A percentile compares a stretch with the other conserved stretches of the same genome.
phyloP scores from a whole-genome alignment of 257 asterid species.

The Capsicum baccatum region DNA sequence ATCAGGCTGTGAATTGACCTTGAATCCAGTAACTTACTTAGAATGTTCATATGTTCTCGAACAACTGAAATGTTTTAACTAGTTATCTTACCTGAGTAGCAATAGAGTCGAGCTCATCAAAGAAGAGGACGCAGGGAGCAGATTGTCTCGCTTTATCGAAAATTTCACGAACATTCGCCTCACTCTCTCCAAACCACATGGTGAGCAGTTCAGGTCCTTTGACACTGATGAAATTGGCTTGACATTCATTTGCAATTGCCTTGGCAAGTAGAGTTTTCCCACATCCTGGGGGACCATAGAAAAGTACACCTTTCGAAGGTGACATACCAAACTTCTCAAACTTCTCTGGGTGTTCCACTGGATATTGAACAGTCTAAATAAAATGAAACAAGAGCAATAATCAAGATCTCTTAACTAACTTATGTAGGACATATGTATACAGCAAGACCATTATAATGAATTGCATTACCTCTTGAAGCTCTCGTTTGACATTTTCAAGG shows the following conservation, averaged over 20 bases:
- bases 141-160: constrained; percentile 68
- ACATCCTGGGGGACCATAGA: constrained; percentile 75
- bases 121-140: constrained; percentile 69
- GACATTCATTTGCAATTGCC: constrained; percentile 77
- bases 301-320: constrained; percentile 68
- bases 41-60: background rate
- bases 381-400: constrained; percentile 17
- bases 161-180: constrained; percentile 72
- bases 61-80: background rate
- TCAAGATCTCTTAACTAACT: background rate
- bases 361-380: constrained; percentile 68
- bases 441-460: constrained; percentile 4
- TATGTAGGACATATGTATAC: background rate
- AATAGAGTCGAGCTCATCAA: constrained; percentile 65
- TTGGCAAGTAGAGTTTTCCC: constrained; percentile 71
- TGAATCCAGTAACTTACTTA: background rate
- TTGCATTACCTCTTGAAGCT: constrained; percentile 54
- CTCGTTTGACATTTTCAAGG: constrained; percentile 56
- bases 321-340: constrained; percentile 75
- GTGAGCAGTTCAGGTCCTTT: constrained; percentile 75
- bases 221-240: constrained; percentile 66
- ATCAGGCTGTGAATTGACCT: background rate
- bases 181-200: constrained; percentile 80
- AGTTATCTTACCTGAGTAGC: constrained; percentile 53
- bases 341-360: constrained; percentile 71